Evolutionary conservation across 768 basidiomycete species (phyloP), one percentile per base, ranked within the genome.

Genomic region (Cubamyces sp.): DNA sequence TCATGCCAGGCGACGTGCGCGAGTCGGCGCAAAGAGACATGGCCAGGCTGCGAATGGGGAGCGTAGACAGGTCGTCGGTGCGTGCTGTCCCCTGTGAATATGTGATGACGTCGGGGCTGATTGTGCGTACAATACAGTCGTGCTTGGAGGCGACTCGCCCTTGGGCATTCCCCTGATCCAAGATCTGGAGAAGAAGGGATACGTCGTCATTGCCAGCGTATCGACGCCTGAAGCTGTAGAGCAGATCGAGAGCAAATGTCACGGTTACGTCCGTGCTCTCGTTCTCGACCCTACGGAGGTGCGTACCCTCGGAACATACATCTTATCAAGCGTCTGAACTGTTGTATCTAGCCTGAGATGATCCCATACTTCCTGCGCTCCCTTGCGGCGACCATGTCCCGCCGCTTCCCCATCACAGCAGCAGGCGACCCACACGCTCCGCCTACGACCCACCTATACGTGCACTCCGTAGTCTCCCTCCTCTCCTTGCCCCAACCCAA

Each of bases 251-350:
- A 78, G 76, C 39, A 77, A 78, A 62, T 83, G 85, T 25, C 80
- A 87, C 64, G 94, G 94, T 26, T 94, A 84, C 73, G 84, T 94
- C 58, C 87, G 88, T 53, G 92, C 88, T 0, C 82, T 94, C 59
- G 86, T 95, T 30, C 82, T 95, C 42, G 88, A 95, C 74, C 88
- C 92, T 0, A 79, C 78, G 54, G 87, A 93, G 81, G 93, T 90
- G 69, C 45, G 80, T 65, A 43, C 12, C 11, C 56, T 15, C 40
- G 34, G 34, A 23, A 15, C 26, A 4, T 28, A 14, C 14, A 28
- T 23, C 8, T 16, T 16, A 25, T 46, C 54, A 23, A 8, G 49
- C 14, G 25, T 46, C 5, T 23, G 58, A 54, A 60, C 54, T 21
- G 48, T 37, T 25, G 28, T 40, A 52, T 46, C 42, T 60, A 94